Percentiles rank a stretch among this genome's conserved stretches.
These are phyloP conservation scores for Linnemannia hyalina DNA, from an alignment of 192 early-diverging fungal genomes.

Conservation along the genomic window DNA sequence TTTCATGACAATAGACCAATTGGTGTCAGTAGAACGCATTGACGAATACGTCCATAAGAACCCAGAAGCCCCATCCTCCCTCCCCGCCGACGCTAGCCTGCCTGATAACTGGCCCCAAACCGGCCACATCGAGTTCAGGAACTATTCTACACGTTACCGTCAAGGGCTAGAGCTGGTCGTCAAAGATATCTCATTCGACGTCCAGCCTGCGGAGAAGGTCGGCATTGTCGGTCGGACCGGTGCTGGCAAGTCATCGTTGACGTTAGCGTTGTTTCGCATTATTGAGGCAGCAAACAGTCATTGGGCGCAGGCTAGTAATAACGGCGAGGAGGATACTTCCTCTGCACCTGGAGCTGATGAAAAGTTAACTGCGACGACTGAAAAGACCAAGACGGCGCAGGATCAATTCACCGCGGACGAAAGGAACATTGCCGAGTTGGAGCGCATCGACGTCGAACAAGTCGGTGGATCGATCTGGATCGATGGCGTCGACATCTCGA, in stretches of 20 bases:
- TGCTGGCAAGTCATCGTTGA: constrained; percentile 80
- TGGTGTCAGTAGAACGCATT: constrained; percentile 82
- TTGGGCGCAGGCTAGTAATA: constrained; percentile 26
- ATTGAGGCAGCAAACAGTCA: constrained; percentile 69
- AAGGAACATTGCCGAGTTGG: constrained; percentile 47
- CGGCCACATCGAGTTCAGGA: constrained; percentile 30
- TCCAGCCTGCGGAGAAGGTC: constrained; percentile 30
- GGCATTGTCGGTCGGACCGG: constrained; percentile 62
- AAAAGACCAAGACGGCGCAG: no score
- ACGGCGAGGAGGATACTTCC: neutral
- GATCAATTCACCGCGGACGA: neutral
- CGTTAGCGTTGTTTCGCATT: constrained; percentile 81
- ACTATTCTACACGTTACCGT: constrained; percentile 35
- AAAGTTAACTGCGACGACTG: neutral
- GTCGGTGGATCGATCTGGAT: constrained; percentile 78
- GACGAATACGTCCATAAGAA: constrained; percentile 65
- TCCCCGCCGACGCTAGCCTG: constrained; percentile 63
- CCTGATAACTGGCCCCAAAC: constrained; percentile 31
- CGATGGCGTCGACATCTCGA: constrained; percentile 39
- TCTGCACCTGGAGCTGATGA: neutral
- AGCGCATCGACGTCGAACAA: constrained; percentile 67
- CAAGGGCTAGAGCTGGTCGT: constrained; percentile 63
- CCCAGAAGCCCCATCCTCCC: constrained; percentile 67
- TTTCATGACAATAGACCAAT: constrained; percentile 72
- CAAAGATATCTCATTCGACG: constrained; percentile 63